Base-by-base conservation (phyloP, 192 early-diverging fungal species). In the Helicostylum pulchrum region DNA sequence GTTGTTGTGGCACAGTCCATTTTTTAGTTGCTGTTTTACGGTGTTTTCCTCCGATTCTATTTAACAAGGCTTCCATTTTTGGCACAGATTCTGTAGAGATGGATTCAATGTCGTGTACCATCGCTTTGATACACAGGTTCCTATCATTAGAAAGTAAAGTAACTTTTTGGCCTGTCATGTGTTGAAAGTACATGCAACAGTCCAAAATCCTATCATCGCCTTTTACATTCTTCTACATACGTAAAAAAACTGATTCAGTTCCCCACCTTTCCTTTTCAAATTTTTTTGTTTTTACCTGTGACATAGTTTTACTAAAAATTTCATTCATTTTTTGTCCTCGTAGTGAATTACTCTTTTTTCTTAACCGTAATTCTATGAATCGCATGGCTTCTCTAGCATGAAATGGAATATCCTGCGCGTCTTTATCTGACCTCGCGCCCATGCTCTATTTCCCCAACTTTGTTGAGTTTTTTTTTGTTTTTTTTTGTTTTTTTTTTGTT, bases 171-270 rank as follows among this genome's bases (percentile, higher is more conserved):
- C 7, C 15, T 9, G 55, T 1, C 17, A 49, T 23, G 19, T 64
- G 11, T 30, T 44, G 14, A 42, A 77, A 68, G 19, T 73, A 84
- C 57, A 77, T 66, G 57, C 84, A 86, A 50, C 84, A 86, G 50
- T 84, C 80, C 8, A 86, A 57, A 56, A 86, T 86, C 23, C 66
- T 61, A 48, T 86, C 84, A 43, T 86, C 84, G 36, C 79, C 81
- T 47, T 4, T 11, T 10, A 4, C 15, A 1, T 59, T 68, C 26
- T 26, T 26, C 26, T 26, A 26, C 26, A n/a, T n/a, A n/a, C n/a
- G n/a, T 26, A 0, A 26, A 26, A 26, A 26, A 26, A 26, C 0
- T 26, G 26, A 26, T 26, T 26, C 26, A 26, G 26, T 26, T 26
- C 26, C 26, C n/a, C n/a, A n/a, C n/a, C n/a, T n/a, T 26, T 26